phyloP scores from a whole-genome alignment of 2,329 filamentous ascomycete species.

The Claviceps purpurea region DNA sequence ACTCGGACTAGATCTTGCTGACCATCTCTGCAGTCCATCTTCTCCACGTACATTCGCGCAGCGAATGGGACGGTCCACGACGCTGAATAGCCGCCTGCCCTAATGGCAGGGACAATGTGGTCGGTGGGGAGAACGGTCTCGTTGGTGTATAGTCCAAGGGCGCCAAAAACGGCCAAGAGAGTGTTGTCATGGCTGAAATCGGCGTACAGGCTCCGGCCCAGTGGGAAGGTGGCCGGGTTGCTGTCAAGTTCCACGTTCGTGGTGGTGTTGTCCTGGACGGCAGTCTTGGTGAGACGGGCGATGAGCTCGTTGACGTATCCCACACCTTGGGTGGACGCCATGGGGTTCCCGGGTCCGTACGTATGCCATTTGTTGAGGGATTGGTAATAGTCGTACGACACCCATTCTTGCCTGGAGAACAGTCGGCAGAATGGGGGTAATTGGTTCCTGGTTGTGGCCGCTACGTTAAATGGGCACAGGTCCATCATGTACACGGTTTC shows the following conservation, averaged over 20 bases:
- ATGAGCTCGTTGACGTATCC: constrained; percentile 83
- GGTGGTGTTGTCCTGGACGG: constrained; percentile 59
- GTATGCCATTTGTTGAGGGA: constrained; percentile 76
- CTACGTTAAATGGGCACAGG: constrained; percentile 71
- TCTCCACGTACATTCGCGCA: constrained; percentile 73
- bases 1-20: constrained; percentile 62
- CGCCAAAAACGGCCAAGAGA: constrained; percentile 64
- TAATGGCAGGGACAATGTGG: constrained; percentile 32
- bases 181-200: constrained; percentile 91
- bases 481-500: constrained; percentile 73
- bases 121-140: constrained; percentile 41
- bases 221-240: constrained; percentile 56
- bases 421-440: constrained; percentile 63
- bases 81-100: constrained; percentile 57
- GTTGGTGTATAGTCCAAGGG: constrained; percentile 63
- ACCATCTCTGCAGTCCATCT: constrained; percentile 51
- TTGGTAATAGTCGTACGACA: constrained; percentile 67
- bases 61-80: constrained; percentile 75
- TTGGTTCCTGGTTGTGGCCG: constrained; percentile 38
- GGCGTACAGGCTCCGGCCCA: constrained; percentile 57
- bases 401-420: constrained; percentile 64
- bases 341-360: constrained; percentile 59
- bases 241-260: constrained; percentile 68
- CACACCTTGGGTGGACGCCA: constrained; percentile 75
- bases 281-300: constrained; percentile 55